These are phyloP conservation scores for Geotrichum klebahnii DNA, from an alignment of 1,139 yeast genomes.

Conservation along the genomic window DNA sequence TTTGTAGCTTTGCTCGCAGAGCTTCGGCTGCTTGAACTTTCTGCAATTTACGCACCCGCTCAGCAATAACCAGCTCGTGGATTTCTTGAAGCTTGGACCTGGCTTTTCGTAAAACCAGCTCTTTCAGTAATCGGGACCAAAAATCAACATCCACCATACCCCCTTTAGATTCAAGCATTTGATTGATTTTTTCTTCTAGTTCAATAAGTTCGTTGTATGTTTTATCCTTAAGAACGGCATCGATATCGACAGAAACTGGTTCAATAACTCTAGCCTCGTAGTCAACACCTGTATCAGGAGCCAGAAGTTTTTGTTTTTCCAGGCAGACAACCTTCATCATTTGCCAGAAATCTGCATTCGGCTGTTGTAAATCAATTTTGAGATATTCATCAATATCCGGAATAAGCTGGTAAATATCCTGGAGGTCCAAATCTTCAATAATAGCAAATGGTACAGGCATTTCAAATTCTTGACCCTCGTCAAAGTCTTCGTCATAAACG, in stretches of 20 bases:
- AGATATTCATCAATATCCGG: constrained; percentile 26
- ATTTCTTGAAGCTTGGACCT: constrained; percentile 25
- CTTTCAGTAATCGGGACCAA: constrained; percentile 35
- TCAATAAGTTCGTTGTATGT: constrained; percentile 29
- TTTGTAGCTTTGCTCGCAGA: constrained; percentile 13
- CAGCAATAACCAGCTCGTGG: constrained; percentile 24
- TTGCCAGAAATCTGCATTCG: constrained; percentile 30
- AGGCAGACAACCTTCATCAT: constrained; percentile 19
- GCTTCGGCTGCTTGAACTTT: constrained; percentile 23
- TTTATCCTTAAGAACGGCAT: constrained; percentile 33
- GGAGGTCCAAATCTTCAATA: constrained; percentile 22
- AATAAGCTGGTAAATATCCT: constrained; percentile 25
- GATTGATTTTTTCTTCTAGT: constrained; percentile 30
- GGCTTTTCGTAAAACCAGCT: constrained; percentile 31
- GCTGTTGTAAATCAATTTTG: constrained; percentile 25
- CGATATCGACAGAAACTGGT: constrained; percentile 35
- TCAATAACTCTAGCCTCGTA: constrained; percentile 26
- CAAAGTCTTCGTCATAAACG: constrained; percentile 24
- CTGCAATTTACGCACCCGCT: constrained; percentile 24
- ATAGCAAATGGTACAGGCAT: constrained; percentile 28
- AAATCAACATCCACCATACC: constrained; percentile 34
- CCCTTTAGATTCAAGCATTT: constrained; percentile 28
- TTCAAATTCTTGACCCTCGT: constrained; percentile 26
- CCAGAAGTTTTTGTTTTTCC: constrained; percentile 12
- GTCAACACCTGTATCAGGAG: constrained; percentile 17